Evolutionary conservation across 257 asterid genomes (phyloP), one percentile per base, ranked within the genome.

Genomic region (Nicotiana benthamiana): DNA sequence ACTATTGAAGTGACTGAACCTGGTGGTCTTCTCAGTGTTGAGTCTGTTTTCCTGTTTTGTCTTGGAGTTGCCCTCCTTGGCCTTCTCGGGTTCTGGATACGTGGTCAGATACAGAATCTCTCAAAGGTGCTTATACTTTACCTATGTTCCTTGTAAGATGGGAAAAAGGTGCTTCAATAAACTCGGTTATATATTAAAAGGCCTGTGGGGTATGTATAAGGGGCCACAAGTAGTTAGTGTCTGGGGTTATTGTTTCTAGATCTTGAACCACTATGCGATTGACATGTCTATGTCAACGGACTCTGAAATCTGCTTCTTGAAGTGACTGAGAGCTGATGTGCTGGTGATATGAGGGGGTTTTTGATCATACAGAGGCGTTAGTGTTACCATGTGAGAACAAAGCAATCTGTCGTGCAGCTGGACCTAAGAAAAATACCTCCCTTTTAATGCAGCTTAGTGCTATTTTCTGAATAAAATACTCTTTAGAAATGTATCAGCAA

Each of bases 1-100:
- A 96, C 99, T 72, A 88, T 96, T 81, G 99, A 96, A 90, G 98
- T 96, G 84, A 53, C 88, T 48, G 99, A 96, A 86, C 81, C 92
- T 20, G 96, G 99, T 26, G 97, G 97, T 84, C 79, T 86, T 79
- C 81, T 93, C 89, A 92, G 97, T 77, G 93, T 96, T 16, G 99
- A 96, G 90, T 90, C 99, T 62, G 98, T 96, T 27, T 94, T 96
- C 92, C 85, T 96, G 88, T 91, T 94, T 87, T 89, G 88, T 88
- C 97, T 96, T 65, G 97, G 90, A 61, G 68, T 92, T 46, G 97
- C 97, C 43, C 90, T 92, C 81, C 81, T 96, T 34, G 87, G 88
- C 36, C 90, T 94, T 83, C 88, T 92, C 24, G 97, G 90, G 46
- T 79, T 90, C 78, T 92, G 97, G 96, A 83, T 90, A 74, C 94